A percentile compares a stretch with the other conserved stretches of the same genome.
These are phyloP conservation scores for Chenopodium album DNA, from an alignment of 148 eudicot genomes.

Conservation along the genomic window DNA sequence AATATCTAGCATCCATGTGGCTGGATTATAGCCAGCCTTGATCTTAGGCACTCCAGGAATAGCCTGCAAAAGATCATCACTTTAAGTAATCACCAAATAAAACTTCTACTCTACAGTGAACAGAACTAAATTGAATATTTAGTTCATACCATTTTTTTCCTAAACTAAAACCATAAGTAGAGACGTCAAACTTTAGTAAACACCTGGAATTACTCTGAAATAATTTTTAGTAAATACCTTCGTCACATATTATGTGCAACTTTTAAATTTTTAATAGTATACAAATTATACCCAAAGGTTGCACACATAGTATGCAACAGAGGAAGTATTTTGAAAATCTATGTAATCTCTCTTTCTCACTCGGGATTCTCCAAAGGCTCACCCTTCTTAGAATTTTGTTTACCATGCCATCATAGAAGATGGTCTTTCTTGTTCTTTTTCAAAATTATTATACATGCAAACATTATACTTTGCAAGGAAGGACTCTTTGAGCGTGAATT, in stretches of 20 bases:
- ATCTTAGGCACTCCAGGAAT: slow-evolving; percentile 62
- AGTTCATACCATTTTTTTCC: neutral
- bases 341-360: neutral
- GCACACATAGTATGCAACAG: too few species aligned
- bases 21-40: slow-evolving; percentile 67
- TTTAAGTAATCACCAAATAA: neutral
- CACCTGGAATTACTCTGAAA: neutral
- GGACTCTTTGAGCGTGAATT: neutral
- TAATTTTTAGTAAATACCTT: too few species aligned
- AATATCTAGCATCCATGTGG: slow-evolving; percentile 81
- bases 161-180: neutral
- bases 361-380: neutral
- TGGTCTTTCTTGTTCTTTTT: neutral
- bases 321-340: neutral
- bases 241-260: too few species aligned
- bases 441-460: neutral
- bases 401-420: neutral
- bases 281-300: too few species aligned
- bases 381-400: neutral
- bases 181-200: neutral
- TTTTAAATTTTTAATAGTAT: too few species aligned
- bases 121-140: neutral
- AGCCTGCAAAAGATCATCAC: slow-evolving; percentile 37
- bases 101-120: neutral
- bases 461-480: neutral